Base-by-base conservation (phyloP, 2,329 filamentous ascomycete species). In the Coniochaeta sp. region DNA sequence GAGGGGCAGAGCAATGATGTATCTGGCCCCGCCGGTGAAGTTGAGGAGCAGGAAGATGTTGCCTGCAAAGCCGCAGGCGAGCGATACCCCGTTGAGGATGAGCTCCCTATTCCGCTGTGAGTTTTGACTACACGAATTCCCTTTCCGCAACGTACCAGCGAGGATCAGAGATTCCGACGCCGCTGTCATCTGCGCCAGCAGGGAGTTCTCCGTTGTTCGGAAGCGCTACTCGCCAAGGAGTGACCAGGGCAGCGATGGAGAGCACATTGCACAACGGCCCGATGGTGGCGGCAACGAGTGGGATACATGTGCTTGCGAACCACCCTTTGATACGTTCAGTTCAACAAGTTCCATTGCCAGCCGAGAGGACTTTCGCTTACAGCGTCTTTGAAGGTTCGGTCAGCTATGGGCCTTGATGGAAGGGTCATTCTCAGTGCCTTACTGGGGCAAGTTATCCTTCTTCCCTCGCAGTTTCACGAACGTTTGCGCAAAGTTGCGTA, bases 181-280 rank as follows among this genome's bases (percentile, higher is more conserved):
- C 84, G 16, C 77, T 66, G 54, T 77, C 79, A 65, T 85, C 81
- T 0, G 74, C 65, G 3, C 80, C 76, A 2, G 71, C 65, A 4
- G 73, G 71, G 2, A 75, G 67, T 55, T 77, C 70, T 43, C 82
- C 74, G 47, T 79, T 68, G 59, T 79, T 77, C 3, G 79, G 73
- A 1, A 81, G 66, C 24, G 72, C 74, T 65, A 79, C 75, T 62
- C 84, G 78, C 87, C 87, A 90, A 12, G 79, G 80, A 19, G 82
- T 83, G 1, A 89, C 86, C 54, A 90, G 73, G 1, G 87, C 87
- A 28, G 85, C 85, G 59, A 90, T 86, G 1, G 84, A 87, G 62
- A 88, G 77, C 24, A 90, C 80, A 67, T 89, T 90, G 3, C 88
- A 87, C n/a, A 89, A 73, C 1, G 88, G 88, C 0, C 85, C 87